Conservation (phyloP, 2,329 filamentous ascomycete genomes). For the Fusarium falciforme region DNA sequence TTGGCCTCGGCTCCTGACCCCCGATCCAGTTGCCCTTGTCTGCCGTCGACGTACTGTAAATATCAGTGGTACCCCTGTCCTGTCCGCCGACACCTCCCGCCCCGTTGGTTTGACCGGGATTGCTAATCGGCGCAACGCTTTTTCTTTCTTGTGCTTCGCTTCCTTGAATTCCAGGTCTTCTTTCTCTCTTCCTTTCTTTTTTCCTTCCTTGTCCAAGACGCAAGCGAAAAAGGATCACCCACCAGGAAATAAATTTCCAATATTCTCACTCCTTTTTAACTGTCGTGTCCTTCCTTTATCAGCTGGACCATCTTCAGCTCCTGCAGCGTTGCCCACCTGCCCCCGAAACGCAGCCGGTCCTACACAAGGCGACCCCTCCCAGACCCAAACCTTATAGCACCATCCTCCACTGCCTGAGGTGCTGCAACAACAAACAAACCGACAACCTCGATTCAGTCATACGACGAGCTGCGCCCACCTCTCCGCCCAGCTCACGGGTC, state of each 20-base stretch:
- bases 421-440: slow-evolving; percentile 25
- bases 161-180: slow-evolving; percentile 4
- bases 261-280: background rate
- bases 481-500: background rate
- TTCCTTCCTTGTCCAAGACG: slow-evolving; percentile 1
- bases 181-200: slow-evolving; percentile 5
- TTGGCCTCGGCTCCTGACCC: slow-evolving; percentile 16
- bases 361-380: slow-evolving; percentile 24
- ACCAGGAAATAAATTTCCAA: background rate
- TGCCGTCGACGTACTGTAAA: slow-evolving; percentile 7
- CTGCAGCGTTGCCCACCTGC: slow-evolving; percentile 17
- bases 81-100: slow-evolving; percentile 14
- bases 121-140: slow-evolving; percentile 31
- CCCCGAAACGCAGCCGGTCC: slow-evolving; percentile 5
- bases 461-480: slow-evolving; percentile 1
- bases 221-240: background rate
- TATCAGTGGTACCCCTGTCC: slow-evolving; percentile 17
- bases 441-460: slow-evolving; percentile 1
- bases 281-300: background rate
- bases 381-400: slow-evolving; percentile 7
- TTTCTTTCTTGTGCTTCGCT: slow-evolving; percentile 21
- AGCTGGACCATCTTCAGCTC: slow-evolving; percentile 3
- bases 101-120: slow-evolving; percentile 34
- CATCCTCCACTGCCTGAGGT: background rate
- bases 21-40: slow-evolving; percentile 33